These are phyloP conservation scores for Earliella scabrosa DNA, from an alignment of 1,284 basidiomycete species.

Conservation along the genomic window DNA sequence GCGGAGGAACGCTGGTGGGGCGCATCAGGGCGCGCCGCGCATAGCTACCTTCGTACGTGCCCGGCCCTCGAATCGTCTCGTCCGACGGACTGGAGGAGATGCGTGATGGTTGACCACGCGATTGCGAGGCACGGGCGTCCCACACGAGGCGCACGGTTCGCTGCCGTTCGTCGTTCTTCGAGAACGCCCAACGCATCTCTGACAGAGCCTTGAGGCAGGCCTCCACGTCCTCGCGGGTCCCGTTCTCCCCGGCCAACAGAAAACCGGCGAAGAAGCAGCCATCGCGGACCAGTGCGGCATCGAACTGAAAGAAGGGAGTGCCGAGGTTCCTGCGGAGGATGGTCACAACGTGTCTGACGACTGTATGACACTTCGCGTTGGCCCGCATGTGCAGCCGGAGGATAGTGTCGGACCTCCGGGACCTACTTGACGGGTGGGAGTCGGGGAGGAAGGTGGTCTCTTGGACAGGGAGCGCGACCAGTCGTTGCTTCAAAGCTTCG, in stretches of 20 bases:
- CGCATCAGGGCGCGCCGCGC: constrained; percentile 31
- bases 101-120: constrained; percentile 20
- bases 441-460: constrained; percentile 28
- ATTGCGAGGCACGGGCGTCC: constrained; percentile 36
- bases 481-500: constrained; percentile 62
- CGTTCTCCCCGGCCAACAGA: constrained; percentile 61
- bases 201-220: constrained; percentile 73
- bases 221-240: constrained; percentile 69
- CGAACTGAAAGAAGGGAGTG: constrained; percentile 75
- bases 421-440: constrained; percentile 23
- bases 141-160: constrained; percentile 66
- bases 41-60: constrained; percentile 27
- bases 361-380: constrained; percentile 55
- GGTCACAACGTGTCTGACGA: constrained; percentile 56
- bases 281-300: constrained; percentile 80
- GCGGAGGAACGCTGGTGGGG: constrained; percentile 37
- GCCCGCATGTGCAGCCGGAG: constrained; percentile 56
- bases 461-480: constrained; percentile 33
- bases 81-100: constrained; percentile 29
- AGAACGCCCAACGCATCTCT: constrained; percentile 82
- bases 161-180: constrained; percentile 72
- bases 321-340: constrained; percentile 65
- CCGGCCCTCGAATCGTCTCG: constrained; percentile 22
- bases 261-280: constrained; percentile 82
- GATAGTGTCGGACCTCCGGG: constrained; percentile 38